Conservation (phyloP, 2,329 filamentous ascomycete species). For the Colletotrichum sp. region DNA sequence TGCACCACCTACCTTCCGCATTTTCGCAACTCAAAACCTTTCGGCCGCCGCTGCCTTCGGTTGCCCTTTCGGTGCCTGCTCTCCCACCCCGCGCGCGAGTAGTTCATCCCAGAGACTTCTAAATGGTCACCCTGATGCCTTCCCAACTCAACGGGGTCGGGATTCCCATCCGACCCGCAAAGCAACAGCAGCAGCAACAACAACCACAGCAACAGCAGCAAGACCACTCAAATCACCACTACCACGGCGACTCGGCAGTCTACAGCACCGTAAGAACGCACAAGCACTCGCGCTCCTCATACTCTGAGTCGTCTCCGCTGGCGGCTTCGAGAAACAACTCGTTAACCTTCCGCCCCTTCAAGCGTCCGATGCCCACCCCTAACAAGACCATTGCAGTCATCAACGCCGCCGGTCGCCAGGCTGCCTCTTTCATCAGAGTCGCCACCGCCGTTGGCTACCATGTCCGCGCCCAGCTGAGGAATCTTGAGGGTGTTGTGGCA, state of each 20-base stretch:
- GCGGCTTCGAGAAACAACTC: slow-evolving; percentile 62
- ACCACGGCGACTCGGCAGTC: slow-evolving; percentile 21
- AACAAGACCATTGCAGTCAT: slow-evolving; percentile 91
- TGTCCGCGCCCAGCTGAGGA: slow-evolving; percentile 90
- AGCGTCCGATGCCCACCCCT: slow-evolving; percentile 62
- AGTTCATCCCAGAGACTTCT: slow-evolving; percentile 4
- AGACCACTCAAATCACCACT: slow-evolving; percentile 16
- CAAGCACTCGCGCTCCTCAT: slow-evolving; percentile 67
- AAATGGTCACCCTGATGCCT: slow-evolving; percentile 32
- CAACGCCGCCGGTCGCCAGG: slow-evolving; percentile 95
- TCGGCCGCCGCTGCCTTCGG: not conserved
- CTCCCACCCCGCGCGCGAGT: slow-evolving; percentile 6
- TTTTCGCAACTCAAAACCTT: slow-evolving; percentile 1
- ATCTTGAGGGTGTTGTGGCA: slow-evolving; percentile 85
- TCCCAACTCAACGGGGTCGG: slow-evolving; percentile 36
- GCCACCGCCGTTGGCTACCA: slow-evolving; percentile 92
- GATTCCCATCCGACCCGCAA: slow-evolving; percentile 38
- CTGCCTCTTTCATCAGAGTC: slow-evolving; percentile 92
- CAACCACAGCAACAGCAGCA: slow-evolving; percentile 1
- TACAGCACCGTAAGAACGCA: slow-evolving; percentile 45
- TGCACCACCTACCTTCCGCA: not conserved
- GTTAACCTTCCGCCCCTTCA: slow-evolving; percentile 63
- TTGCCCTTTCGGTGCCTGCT: not conserved
- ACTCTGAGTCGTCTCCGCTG: slow-evolving; percentile 64
- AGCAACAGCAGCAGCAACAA: slow-evolving; percentile 26